Evolutionary conservation across 768 basidiomycete genomes (phyloP), one percentile per base, ranked within the genome.

Genomic region (Lyophyllum atratum): DNA sequence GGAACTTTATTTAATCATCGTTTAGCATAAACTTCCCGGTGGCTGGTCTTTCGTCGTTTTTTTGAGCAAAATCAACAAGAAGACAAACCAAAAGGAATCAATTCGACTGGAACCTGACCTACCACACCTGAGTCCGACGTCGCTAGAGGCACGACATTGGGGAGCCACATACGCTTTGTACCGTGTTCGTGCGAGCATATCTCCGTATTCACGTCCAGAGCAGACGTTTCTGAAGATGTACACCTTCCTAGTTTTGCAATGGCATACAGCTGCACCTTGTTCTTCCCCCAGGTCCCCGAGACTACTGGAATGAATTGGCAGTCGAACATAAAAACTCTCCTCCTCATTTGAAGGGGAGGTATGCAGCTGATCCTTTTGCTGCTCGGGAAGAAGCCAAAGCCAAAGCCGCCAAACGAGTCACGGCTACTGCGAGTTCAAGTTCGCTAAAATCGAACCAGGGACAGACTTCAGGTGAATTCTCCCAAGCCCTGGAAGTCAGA

Each of bases 71-170:
- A 66, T 85, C 49, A 86, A 89, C 67, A 87, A 86, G 68, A 94
- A 88, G 69, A 86, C 79, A 19, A 84, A 84, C 3, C 80, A 87
- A 60, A 79, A 72, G 52, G 91, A 94, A 65, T 80, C 74, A 4
- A 86, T 93, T 15, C 79, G 84, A 45, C 72, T 97, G 60, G 85
- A 85, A 58, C 89, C 93, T 5, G 83, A 89, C 66, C 89, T 91
- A 1, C 81, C 87, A 6, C 83, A 90, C 61, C 73, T 81, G 44
- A 77, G 84, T 59, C 78, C 83, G 2, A 86, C 86, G n/a, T 80
- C 86, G 7, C 67, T 87, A 22, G 92, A 96, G 72, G 93, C 94
- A 26, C 89, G 87, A 53, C 95, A 97, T 67, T 95, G 91, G 87
- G 93, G 88, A 37, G 93, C 93, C 15, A 89, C 88, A 3, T 93